A percentile compares a stretch with the other conserved stretches of the same genome.
phyloP scores from a whole-genome alignment of 2,329 filamentous ascomycete species.

The Onygenales sp. region DNA sequence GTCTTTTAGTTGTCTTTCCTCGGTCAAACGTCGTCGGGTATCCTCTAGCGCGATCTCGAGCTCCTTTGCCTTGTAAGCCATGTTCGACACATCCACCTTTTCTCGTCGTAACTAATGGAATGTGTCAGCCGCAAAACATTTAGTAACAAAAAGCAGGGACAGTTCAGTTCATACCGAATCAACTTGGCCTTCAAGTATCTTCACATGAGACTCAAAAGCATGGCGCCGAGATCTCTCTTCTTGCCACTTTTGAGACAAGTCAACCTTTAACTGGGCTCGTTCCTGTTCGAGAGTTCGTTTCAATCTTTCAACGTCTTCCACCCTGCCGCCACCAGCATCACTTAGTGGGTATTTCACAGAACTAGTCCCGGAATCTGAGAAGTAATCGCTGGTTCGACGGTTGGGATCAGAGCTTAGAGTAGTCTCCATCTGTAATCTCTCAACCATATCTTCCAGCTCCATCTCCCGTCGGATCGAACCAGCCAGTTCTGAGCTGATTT shows the following conservation, averaged over 20 bases:
- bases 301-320: conserved; percentile 70
- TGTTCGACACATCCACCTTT: conserved; percentile 42
- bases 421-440: conserved; percentile 72
- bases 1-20: conserved; percentile 79
- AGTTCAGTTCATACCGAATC: conserved; percentile 43
- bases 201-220: conserved; percentile 73
- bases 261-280: conserved; percentile 74
- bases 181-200: conserved; percentile 68
- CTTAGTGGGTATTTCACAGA: conserved; percentile 67
- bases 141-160: conserved; percentile 3
- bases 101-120: conserved; percentile 39
- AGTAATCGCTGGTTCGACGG: conserved; percentile 90
- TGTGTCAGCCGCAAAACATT: conserved; percentile 29
- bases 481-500: conserved; percentile 87
- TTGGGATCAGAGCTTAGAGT: conserved; percentile 47
- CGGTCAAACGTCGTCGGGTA: conserved; percentile 66
- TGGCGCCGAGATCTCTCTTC: conserved; percentile 71
- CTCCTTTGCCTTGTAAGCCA: conserved; percentile 57
- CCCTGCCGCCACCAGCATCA: conserved; percentile 41
- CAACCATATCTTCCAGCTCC: conserved; percentile 89
- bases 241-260: conserved; percentile 76
- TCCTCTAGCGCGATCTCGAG: conserved; percentile 75
- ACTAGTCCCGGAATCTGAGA: conserved; percentile 88
- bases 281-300: conserved; percentile 83
- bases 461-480: conserved; percentile 90